Evolutionary conservation across 768 basidiomycete species (phyloP).

Genomic region (Pholiota molesta): DNA sequence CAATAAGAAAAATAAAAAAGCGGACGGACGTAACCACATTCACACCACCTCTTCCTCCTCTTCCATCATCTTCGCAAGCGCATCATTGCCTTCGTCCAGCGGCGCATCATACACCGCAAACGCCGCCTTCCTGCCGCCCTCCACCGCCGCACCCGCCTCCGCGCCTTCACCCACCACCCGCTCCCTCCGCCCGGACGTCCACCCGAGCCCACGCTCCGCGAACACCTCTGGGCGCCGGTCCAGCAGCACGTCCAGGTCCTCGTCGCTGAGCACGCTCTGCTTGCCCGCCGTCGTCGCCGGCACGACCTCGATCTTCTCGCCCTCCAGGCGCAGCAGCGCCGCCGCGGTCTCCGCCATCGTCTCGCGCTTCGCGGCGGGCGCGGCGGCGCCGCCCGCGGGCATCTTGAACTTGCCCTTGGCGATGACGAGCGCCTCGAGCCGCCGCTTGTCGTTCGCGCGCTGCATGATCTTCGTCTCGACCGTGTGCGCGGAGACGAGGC

Average conservation of each 20-base stretch:
- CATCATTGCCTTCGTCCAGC: slow-evolving; percentile 61
- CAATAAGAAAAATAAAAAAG: neutral
- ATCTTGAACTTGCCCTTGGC: slow-evolving; percentile 91
- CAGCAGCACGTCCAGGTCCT: slow-evolving; percentile 77
- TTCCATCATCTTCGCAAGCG: slow-evolving; percentile 70
- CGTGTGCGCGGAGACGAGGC: slow-evolving; percentile 85
- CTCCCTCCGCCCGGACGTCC: slow-evolving; percentile 52
- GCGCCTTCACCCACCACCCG: neutral
- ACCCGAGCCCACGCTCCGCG: slow-evolving; percentile 67
- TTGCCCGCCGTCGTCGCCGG: slow-evolving; percentile 71
- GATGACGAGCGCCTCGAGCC: slow-evolving; percentile 94
- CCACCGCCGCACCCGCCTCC: slow-evolving; percentile 13
- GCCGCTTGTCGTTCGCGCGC: slow-evolving; percentile 82
- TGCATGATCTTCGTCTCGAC: slow-evolving; percentile 93
- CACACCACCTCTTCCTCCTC: slow-evolving; percentile 34
- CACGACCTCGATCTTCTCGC: slow-evolving; percentile 89
- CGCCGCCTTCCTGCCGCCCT: slow-evolving; percentile 47
- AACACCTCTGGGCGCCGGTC: slow-evolving; percentile 82
- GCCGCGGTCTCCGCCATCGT: slow-evolving; percentile 83
- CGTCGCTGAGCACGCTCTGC: slow-evolving; percentile 76
- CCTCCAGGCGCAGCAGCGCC: slow-evolving; percentile 76
- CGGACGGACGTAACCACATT: neutral
- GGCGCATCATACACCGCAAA: slow-evolving; percentile 83
- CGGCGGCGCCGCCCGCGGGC: slow-evolving; percentile 62
- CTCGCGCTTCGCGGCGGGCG: slow-evolving; percentile 49